Evolutionary conservation across 2,329 filamentous ascomycete genomes (phyloP).

Genomic region (Ophiostoma quercus): DNA sequence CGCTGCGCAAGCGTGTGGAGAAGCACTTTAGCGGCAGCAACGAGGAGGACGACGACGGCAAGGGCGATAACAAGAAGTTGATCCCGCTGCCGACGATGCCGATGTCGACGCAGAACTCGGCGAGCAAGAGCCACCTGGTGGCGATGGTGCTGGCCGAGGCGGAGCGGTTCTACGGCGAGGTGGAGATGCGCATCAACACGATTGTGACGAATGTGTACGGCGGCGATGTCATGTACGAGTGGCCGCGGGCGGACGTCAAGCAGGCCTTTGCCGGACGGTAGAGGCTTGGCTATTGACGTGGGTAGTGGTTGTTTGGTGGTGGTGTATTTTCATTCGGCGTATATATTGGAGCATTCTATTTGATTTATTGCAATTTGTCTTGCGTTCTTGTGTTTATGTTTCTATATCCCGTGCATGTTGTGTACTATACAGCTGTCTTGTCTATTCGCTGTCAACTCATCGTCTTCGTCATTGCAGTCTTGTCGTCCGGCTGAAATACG

Average conservation of each 20-base stretch:
- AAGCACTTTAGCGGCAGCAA: conserved; percentile 95
- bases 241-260: conserved; percentile 60
- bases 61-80: not conserved
- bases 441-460: not conserved
- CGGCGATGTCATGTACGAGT: conserved; percentile 60
- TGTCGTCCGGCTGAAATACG: not conserved
- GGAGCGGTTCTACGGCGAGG: conserved; percentile 57
- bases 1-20: conserved; percentile 83
- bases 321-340: not conserved
- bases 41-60: conserved; percentile 19
- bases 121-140: conserved; percentile 41
- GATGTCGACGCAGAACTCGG: not conserved
- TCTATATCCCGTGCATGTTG: not conserved
- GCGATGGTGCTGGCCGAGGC: conserved; percentile 55
- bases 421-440: not conserved
- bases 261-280: conserved; percentile 44
- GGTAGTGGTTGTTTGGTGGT: not conserved
- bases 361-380: not conserved
- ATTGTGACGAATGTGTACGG: conserved; percentile 60
- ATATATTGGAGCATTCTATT: conserved; percentile 1
- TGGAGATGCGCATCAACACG: conserved; percentile 55
- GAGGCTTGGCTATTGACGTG: not conserved
- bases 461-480: not conserved
- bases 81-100: conserved; percentile 32
- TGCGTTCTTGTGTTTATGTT: not conserved